phyloP scores from a whole-genome alignment of 106 monocot genomes.

The Alisma plantagoaquatica region DNA sequence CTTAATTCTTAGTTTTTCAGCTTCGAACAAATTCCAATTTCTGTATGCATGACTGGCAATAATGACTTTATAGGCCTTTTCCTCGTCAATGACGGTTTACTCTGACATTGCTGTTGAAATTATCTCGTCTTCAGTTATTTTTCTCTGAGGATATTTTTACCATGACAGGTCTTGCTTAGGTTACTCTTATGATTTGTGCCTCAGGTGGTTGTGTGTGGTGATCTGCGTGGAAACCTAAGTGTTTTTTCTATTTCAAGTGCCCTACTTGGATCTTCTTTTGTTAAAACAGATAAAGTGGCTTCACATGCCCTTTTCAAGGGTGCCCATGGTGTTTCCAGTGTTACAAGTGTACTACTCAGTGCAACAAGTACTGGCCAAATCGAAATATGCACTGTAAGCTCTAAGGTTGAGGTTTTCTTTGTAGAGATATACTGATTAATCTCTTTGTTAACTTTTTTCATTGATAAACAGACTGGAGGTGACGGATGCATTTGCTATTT shows the following conservation, averaged over 20 bases:
- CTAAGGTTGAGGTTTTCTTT: no score
- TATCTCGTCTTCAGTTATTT: no score
- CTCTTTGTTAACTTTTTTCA: no score
- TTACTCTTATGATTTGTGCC: no score
- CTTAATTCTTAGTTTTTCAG: background rate
- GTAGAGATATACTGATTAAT: no score
- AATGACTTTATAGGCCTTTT: no score
- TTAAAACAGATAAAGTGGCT: slow-evolving; percentile 17
- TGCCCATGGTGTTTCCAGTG: slow-evolving; percentile 90
- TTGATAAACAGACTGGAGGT: slow-evolving; percentile 92
- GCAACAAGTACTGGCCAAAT: slow-evolving; percentile 19
- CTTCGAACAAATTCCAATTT: background rate
- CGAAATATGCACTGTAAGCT: slow-evolving; percentile 64
- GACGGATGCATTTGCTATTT: slow-evolving; percentile 98
- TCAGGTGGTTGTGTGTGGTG: slow-evolving; percentile 85
- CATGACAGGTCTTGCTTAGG: no score
- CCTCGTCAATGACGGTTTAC: no score
- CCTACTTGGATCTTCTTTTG: no score
- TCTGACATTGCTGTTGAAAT: no score
- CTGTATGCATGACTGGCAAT: no score
- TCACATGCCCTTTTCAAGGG: slow-evolving; percentile 64
- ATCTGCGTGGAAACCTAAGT: slow-evolving; percentile 77
- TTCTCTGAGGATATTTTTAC: no score
- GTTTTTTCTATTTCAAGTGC: slow-evolving; percentile 46
- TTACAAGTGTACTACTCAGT: slow-evolving; percentile 49